phyloP scores from a whole-genome alignment of 1,284 basidiomycete species.

The Ganoderma boninense region DNA sequence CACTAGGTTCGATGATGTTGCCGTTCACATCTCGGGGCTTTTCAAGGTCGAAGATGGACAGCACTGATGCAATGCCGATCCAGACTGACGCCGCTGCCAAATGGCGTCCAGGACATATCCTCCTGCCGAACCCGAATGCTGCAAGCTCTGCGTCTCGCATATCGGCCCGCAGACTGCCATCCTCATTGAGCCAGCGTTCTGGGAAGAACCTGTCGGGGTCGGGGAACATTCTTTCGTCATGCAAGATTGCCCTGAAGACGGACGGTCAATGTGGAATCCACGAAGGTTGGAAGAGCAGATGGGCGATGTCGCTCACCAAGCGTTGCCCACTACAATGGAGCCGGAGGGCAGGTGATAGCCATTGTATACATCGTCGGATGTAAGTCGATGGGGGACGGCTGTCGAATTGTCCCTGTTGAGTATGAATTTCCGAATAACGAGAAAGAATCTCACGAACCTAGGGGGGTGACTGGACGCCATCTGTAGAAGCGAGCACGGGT shows the following conservation, averaged over 20 bases:
- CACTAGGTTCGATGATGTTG: conserved; percentile 45
- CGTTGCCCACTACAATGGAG: conserved; percentile 42
- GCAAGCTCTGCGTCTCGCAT: conserved; percentile 41
- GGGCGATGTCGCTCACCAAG: conserved; percentile 31
- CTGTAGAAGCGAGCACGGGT: conserved; percentile 19
- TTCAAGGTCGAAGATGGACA: conserved; percentile 47
- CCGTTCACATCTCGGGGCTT: conserved; percentile 48
- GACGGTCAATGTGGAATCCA: conserved; percentile 7
- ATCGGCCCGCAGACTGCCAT: conserved; percentile 41
- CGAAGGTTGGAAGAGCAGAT: conserved; percentile 1
- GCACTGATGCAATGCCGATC: conserved; percentile 48
- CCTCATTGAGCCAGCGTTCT: conserved; percentile 41
- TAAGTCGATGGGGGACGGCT: conserved; percentile 45
- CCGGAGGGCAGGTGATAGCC: conserved; percentile 48
- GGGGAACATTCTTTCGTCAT: conserved; percentile 47
- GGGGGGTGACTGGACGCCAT: conserved; percentile 38
- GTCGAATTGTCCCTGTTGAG: conserved; percentile 23
- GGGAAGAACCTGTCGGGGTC: conserved; percentile 50
- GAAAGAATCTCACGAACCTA: conserved; percentile 25
- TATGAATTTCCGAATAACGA: background rate
- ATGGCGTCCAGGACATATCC: conserved; percentile 51
- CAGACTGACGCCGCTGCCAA: conserved; percentile 48
- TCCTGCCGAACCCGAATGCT: conserved; percentile 46
- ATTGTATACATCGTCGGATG: conserved; percentile 44
- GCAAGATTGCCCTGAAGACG: conserved; percentile 47